phyloP scores from a whole-genome alignment of 2,329 filamentous ascomycete species.

The Trichoderma sp. region DNA sequence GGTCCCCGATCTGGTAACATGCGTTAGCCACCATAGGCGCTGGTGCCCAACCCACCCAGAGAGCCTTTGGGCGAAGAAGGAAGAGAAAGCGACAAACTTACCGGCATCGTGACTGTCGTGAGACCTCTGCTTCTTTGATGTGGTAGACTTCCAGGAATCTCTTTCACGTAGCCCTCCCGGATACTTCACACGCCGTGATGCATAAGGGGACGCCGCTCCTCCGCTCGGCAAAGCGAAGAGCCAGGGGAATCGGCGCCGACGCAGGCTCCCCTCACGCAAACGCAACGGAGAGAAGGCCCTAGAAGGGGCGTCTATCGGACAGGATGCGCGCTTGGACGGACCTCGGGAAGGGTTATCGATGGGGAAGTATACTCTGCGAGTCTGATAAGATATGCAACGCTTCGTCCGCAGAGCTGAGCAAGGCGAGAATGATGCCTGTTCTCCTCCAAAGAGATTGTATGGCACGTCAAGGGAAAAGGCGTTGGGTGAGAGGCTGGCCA shows the following conservation, averaged over 20 bases:
- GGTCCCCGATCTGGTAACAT: slow-evolving; percentile 40
- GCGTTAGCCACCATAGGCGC: slow-evolving; percentile 3
- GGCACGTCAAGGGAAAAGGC: slow-evolving; percentile 19
- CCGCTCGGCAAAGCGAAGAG: slow-evolving; percentile 4
- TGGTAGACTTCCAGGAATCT: slow-evolving; percentile 1
- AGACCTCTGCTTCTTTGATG: slow-evolving; percentile 3
- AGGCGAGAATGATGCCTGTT: slow-evolving; percentile 1
- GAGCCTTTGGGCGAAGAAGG: neutral
- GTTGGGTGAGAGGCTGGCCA: slow-evolving; percentile 23
- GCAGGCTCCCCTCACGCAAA: slow-evolving; percentile 24
- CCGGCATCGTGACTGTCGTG: slow-evolving; percentile 38
- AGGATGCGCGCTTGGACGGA: neutral
- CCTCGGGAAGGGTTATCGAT: neutral
- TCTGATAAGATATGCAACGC: neutral
- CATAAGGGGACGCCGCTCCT: slow-evolving; percentile 20
- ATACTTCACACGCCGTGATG: slow-evolving; percentile 10
- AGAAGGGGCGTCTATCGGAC: neutral
- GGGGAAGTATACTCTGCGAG: neutral
- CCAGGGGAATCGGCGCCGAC: slow-evolving; percentile 20
- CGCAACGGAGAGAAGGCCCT: neutral
- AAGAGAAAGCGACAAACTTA: slow-evolving; percentile 31
- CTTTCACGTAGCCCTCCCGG: slow-evolving; percentile 20
- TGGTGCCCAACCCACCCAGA: slow-evolving; percentile 3
- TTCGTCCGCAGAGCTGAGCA: neutral
- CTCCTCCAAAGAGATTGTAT: neutral